Evolutionary conservation across 306 rosid species (phyloP).

Genomic region (Cicer cuneatum): DNA sequence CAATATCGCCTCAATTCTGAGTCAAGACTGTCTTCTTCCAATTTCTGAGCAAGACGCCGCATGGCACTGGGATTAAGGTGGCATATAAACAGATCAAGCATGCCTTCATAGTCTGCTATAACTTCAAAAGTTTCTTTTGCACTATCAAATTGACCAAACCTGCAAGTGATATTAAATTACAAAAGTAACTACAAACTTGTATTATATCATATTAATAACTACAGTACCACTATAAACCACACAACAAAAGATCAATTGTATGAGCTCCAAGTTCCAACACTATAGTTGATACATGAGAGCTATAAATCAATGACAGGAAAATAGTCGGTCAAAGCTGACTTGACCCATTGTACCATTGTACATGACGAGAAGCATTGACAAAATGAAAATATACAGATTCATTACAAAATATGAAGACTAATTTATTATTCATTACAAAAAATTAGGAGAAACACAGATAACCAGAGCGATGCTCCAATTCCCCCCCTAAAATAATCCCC

Average conservation of each 20-base stretch:
- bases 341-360: not conserved
- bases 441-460: not conserved
- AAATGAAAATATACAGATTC: not conserved
- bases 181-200: conserved; percentile 12
- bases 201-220: conserved; percentile 21
- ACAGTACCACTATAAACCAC: conserved; percentile 18
- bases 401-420: not conserved
- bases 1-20: conserved; percentile 95
- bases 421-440: not conserved
- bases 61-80: conserved; percentile 97
- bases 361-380: not conserved
- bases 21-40: conserved; percentile 92
- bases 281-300: conserved; percentile 14
- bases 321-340: not conserved
- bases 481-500: too few species aligned
- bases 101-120: conserved; percentile 85
- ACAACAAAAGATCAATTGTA: conserved; percentile 20
- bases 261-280: conserved; percentile 28
- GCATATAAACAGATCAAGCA: conserved; percentile 93
- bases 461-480: not conserved
- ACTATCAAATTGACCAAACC: conserved; percentile 97
- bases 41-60: conserved; percentile 95
- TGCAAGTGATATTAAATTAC: conserved; percentile 51
- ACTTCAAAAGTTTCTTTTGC: conserved; percentile 98
- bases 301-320: conserved; percentile 9